A percentile compares a stretch with the other conserved stretches of the same genome.
These are phyloP conservation scores for Sesbania bispinosa DNA, from an alignment of 306 rosid genomes.

Conservation along the genomic window DNA sequence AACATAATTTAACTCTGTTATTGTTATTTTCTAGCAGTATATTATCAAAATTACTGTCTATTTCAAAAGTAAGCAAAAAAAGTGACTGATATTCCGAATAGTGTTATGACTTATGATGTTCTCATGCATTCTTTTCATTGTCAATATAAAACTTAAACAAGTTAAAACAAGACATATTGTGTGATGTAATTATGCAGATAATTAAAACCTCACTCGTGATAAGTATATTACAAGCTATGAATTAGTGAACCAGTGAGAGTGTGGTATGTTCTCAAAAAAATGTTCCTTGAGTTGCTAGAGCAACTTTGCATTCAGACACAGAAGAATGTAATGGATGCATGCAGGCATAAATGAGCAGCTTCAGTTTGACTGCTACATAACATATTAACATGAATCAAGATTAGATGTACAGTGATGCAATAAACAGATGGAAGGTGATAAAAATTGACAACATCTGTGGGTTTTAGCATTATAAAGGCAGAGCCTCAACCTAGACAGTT, in stretches of 20 bases:
- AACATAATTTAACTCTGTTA: background rate
- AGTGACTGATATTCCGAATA: constrained; percentile 5
- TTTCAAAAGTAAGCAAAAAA: background rate
- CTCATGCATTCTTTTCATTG: background rate
- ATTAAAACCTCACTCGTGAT: background rate
- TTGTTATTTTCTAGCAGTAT: background rate
- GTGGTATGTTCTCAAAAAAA: too few relatives aligned
- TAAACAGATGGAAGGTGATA: background rate
- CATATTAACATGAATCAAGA: background rate
- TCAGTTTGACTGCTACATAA: background rate
- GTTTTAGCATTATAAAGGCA: background rate
- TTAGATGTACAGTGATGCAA: constrained; percentile 7
- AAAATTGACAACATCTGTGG: background rate
- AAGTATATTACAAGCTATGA: background rate
- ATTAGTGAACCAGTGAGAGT: background rate
- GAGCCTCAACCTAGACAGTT: background rate
- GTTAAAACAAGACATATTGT: background rate
- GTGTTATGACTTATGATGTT: background rate
- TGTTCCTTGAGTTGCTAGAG: background rate
- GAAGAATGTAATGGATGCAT: background rate
- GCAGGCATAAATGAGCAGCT: background rate
- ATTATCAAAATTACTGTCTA: background rate
- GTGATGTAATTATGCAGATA: background rate
- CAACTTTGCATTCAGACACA: constrained; percentile 7
- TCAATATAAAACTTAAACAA: background rate